Percentiles rank a stretch among this genome's conserved stretches.
Evolutionary conservation across 805 yeast genomes (phyloP).

Genomic region (Barnettozyma sucrosica): DNA sequence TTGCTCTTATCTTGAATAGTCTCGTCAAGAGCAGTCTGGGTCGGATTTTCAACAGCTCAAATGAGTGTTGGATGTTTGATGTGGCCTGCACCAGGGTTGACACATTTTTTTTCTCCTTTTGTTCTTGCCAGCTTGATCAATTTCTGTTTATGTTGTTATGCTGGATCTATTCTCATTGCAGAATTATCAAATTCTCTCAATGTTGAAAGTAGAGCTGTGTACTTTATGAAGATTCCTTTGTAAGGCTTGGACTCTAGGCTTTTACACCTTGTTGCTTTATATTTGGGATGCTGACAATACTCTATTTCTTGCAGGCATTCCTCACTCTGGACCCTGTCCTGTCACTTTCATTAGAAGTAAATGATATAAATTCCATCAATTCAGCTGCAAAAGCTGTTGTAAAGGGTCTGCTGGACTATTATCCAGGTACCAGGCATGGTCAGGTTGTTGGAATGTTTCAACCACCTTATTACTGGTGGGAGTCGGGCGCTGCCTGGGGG

Average conservation of each 20-base stretch:
- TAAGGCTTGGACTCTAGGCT: too few species aligned
- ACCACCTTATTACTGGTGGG: constrained; percentile 97
- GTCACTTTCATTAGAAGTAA: neutral
- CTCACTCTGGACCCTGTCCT: neutral
- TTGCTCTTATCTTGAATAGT: too few species aligned
- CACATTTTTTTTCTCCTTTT: neutral
- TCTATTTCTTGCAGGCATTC: neutral
- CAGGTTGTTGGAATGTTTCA: constrained; percentile 84
- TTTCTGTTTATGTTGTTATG: neutral
- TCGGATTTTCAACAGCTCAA: too few species aligned
- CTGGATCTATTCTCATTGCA: neutral
- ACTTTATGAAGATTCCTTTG: too few species aligned
- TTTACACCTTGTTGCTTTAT: too few species aligned
- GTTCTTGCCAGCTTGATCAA: too few species aligned
- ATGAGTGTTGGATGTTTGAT: too few species aligned
- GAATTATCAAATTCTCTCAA: too few species aligned
- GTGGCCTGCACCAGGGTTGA: neutral
- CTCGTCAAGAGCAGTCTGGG: too few species aligned
- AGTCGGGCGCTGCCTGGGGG: constrained; percentile 96
- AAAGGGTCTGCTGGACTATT: constrained; percentile 76
- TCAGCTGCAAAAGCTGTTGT: constrained; percentile 57
- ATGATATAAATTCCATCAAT: constrained; percentile 21
- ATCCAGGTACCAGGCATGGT: constrained; percentile 62
- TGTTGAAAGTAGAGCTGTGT: too few species aligned
- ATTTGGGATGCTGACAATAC: neutral